phyloP scores from a whole-genome alignment of 2,329 filamentous ascomycete genomes.

The Aspergillus eucalypticola region DNA sequence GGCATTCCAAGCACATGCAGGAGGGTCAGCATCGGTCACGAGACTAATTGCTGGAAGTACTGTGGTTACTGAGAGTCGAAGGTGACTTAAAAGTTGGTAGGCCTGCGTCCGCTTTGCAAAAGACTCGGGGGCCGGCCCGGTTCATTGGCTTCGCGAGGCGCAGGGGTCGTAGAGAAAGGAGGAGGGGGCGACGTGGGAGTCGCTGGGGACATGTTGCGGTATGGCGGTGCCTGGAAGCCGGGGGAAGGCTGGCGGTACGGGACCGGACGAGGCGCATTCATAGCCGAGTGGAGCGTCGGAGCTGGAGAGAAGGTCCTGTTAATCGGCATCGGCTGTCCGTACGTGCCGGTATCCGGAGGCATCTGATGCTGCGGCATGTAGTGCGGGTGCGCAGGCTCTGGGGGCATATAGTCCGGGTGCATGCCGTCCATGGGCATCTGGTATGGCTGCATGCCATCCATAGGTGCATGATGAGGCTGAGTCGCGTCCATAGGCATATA shows the following conservation, averaged over 20 bases:
- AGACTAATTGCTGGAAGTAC: not conserved
- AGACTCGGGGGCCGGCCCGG: conserved; percentile 42
- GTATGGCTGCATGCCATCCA: conserved; percentile 19
- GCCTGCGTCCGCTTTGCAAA: conserved; percentile 42
- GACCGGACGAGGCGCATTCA: conserved; percentile 19
- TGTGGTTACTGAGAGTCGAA: conserved; percentile 22
- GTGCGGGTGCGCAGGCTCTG: conserved; percentile 23
- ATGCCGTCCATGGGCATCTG: conserved; percentile 28
- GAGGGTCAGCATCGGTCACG: not conserved
- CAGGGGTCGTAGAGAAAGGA: conserved; percentile 27
- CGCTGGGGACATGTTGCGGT: conserved; percentile 25
- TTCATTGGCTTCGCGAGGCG: conserved; percentile 21
- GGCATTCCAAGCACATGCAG: not conserved
- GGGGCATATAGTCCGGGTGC: not conserved
- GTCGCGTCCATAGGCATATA: conserved; percentile 27
- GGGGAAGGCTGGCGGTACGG: conserved; percentile 26
- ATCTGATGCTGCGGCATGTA: conserved; percentile 20
- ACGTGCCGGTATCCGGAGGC: not conserved
- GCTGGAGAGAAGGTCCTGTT: conserved; percentile 1
- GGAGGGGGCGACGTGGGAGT: conserved; percentile 33
- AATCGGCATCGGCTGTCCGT: not conserved
- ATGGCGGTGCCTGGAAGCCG: conserved; percentile 17
- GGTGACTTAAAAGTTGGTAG: conserved; percentile 38
- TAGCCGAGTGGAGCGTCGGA: conserved; percentile 17
- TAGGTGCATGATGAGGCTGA: not conserved